Percentiles rank a stretch among this genome's conserved stretches.
These are phyloP conservation scores for Stephania japonica DNA, from an alignment of 164 flowering plant species.

Conservation along the genomic window DNA sequence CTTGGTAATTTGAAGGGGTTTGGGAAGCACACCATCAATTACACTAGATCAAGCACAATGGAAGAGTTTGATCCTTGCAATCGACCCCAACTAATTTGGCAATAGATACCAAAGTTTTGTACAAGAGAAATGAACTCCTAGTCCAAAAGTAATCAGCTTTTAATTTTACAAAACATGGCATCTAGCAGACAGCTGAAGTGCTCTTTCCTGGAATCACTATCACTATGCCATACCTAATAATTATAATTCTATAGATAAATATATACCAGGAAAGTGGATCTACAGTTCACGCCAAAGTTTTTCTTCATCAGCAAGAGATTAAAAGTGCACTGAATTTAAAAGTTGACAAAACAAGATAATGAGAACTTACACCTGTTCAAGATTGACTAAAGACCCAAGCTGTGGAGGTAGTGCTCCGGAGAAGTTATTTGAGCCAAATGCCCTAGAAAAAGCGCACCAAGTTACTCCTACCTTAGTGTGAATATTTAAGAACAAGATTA, in stretches of 20 bases:
- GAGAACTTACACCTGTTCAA: slow-evolving; percentile 35
- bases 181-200: too few species aligned
- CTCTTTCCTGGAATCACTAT: background rate
- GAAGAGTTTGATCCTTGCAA: too few species aligned
- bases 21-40: too few species aligned
- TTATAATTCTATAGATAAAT: background rate
- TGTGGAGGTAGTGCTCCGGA: slow-evolving; percentile 45
- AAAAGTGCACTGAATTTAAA: background rate
- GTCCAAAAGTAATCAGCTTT: too few species aligned
- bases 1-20: too few species aligned
- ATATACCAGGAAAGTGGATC: background rate
- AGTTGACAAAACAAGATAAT: background rate
- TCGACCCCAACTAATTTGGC: too few species aligned
- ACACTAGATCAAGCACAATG: too few species aligned
- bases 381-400: slow-evolving; percentile 35
- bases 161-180: too few species aligned
- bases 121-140: too few species aligned
- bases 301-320: background rate
- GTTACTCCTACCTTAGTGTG: background rate
- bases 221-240: background rate
- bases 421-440: slow-evolving; percentile 38
- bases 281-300: background rate
- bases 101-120: too few species aligned
- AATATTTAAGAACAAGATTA: background rate
- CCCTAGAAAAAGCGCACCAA: slow-evolving; percentile 22